A percentile compares a stretch with the other conserved stretches of the same genome.
These are phyloP conservation scores for Colletotrichum tropicicola DNA, from an alignment of 2,329 filamentous ascomycete species.

Conservation along the genomic window DNA sequence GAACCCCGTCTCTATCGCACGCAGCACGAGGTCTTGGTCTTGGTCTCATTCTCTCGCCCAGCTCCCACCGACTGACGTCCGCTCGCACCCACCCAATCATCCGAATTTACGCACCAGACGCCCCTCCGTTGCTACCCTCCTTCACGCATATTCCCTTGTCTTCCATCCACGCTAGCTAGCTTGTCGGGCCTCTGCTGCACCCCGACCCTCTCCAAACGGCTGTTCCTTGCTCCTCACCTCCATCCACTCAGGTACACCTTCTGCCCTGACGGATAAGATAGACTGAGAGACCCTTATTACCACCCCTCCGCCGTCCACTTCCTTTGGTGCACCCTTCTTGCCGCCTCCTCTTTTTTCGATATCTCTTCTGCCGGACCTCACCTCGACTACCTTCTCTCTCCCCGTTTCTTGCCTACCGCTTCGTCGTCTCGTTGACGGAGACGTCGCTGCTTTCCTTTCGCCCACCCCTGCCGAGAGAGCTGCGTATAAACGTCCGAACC, in stretches of 20 bases:
- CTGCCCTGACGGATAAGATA: conserved; percentile 6
- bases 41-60: conserved; percentile 8
- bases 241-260: background rate
- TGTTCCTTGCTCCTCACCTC: conserved; percentile 18
- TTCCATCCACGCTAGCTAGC: conserved; percentile 18
- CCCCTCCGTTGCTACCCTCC: conserved; percentile 24
- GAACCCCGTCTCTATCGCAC: background rate
- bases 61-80: conserved; percentile 12
- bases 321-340: background rate
- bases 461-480: background rate
- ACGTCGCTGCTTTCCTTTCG: background rate
- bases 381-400: background rate
- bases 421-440: conserved; percentile 23
- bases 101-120: conserved; percentile 24
- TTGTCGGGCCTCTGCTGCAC: conserved; percentile 18
- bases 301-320: conserved; percentile 23
- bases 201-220: conserved; percentile 13
- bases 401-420: background rate
- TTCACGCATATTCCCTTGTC: conserved; percentile 13
- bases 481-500: background rate
- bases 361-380: background rate
- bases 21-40: conserved; percentile 8
- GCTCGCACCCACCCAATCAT: conserved; percentile 26
- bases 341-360: conserved; percentile 3
- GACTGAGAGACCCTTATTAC: conserved; percentile 11